Base-by-base conservation (phyloP, 805 yeast species). In the Suhomyces sp. region DNA sequence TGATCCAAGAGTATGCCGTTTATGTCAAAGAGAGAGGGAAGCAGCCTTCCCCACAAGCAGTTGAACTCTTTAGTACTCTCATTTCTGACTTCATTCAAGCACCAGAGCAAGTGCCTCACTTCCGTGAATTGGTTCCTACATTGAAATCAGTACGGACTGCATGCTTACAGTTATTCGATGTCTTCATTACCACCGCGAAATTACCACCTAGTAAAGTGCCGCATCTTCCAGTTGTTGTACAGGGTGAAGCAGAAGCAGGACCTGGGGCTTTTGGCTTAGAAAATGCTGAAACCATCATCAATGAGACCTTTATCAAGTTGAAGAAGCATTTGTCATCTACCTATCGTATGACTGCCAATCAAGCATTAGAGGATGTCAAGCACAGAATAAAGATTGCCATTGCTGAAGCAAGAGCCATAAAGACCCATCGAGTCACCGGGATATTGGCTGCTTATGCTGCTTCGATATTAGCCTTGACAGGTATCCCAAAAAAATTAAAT, bases 221-320 rank as follows among this genome's bases (percentile, higher is more conserved):
- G 0, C 87, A 84, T 49, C 67, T 94, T 17, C 94, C 99, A 0
- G 85, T 91, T 4, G 84, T 92, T 8, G 97, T 93, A 3, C 93
- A 91, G 67, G 99, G 99, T 33, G 98, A 94, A 64, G 77, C 83
- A 1, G 96, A 89, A 53, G 96, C 97, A 2, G 97, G 97, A 2
- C 90, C 96, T 1, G 91, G 86, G 60, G 98, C 97, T 0, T 94
- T 94, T 69, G 82, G 90, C 13, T 66, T 94, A 40, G 87, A 80
- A 43, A 80, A 82, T 54, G 97, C 97, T 1, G 87, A 87, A 51
- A 80, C 82, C 55, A 79, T 91, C 15, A 60, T 86, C 29, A 73
- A 73, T 40, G 88, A 84, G 39, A 81, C 83, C 6, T 89, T 82
- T 62, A 81, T 79, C n/a, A 86, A 85, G 61, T 71, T 90, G 56